Percentiles rank a stretch among this genome's conserved stretches.
Evolutionary conservation across 176 grass and related monocot genomes (phyloP).

Genomic region (Rhipidocladum racemiflorum): DNA sequence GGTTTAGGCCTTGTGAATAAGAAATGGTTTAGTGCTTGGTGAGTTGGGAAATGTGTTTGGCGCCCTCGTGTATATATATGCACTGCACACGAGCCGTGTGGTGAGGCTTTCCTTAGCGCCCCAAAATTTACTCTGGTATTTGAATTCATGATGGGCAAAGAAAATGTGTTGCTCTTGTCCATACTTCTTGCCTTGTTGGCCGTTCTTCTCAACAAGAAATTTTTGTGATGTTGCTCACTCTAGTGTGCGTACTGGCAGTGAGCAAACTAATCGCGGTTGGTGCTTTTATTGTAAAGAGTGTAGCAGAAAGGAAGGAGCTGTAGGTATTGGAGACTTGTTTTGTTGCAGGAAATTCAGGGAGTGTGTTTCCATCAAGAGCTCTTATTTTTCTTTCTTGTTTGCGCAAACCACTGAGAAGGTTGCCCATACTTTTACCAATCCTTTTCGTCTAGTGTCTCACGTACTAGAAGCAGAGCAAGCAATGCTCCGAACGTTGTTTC

Average conservation of each 20-base stretch:
- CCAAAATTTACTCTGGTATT: constrained; percentile 34
- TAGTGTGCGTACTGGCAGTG: background rate
- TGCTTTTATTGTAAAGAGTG: constrained; percentile 12
- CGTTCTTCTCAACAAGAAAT: constrained; percentile 49
- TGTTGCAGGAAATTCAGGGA: background rate
- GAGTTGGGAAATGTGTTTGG: constrained; percentile 68
- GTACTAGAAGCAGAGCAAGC: constrained; percentile 26
- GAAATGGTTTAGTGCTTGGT: constrained; percentile 33
- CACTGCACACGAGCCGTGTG: constrained; percentile 41
- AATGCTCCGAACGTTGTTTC: background rate
- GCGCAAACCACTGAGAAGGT: constrained; percentile 11
- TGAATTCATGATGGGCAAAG: constrained; percentile 29
- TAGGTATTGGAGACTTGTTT: constrained; percentile 12
- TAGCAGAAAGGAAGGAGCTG: constrained; percentile 22
- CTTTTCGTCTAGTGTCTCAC: background rate
- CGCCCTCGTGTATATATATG: constrained; percentile 47
- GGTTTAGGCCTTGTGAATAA: constrained; percentile 36
- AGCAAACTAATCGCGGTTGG: constrained; percentile 18
- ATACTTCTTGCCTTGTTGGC: constrained; percentile 62
- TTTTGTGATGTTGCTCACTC: constrained; percentile 25
- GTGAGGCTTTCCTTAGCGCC: constrained; percentile 12
- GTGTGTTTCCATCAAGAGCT: background rate
- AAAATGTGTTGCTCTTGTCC: constrained; percentile 35
- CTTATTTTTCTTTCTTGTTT: constrained; percentile 31
- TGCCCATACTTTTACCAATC: constrained; percentile 32